These are phyloP conservation scores for Hypoxylon sp. DNA, from an alignment of 2,329 filamentous ascomycete genomes.

Conservation along the genomic window DNA sequence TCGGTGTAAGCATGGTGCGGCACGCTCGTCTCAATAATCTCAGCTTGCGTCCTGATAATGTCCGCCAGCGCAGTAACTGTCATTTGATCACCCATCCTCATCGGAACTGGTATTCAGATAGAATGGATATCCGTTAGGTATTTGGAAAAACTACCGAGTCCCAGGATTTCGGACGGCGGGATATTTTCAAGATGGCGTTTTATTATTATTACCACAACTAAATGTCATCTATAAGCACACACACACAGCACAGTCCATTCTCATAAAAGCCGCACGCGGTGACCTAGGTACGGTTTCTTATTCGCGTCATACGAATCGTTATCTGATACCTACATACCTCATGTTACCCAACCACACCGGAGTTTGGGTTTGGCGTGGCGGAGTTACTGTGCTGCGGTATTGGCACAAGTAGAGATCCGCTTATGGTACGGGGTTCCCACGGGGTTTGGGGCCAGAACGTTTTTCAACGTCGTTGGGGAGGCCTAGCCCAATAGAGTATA, in stretches of 20 bases:
- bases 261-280: conserved; percentile 31
- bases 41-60: conserved; percentile 35
- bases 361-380: too few species aligned
- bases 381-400: conserved; percentile 31
- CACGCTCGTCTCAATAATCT: conserved; percentile 32
- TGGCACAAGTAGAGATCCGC: not conserved
- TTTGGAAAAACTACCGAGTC: not conserved
- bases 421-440: conserved; percentile 29
- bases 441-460: conserved; percentile 4
- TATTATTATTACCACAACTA: too few species aligned
- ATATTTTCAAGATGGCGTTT: too few species aligned
- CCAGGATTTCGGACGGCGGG: too few species aligned
- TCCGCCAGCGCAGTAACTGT: conserved; percentile 36
- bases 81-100: conserved; percentile 40
- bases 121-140: conserved; percentile 11
- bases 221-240: conserved; percentile 17
- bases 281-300: conserved; percentile 17
- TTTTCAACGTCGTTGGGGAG: conserved; percentile 13
- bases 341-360: conserved; percentile 18
- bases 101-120: conserved; percentile 10
- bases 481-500: too few species aligned
- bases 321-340: conserved; percentile 22
- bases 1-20: conserved; percentile 29
- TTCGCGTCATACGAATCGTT: conserved; percentile 24
- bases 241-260: conserved; percentile 21